These are phyloP conservation scores for Salvia rosmarinus DNA, from an alignment of 257 asterid species.

Conservation along the genomic window DNA sequence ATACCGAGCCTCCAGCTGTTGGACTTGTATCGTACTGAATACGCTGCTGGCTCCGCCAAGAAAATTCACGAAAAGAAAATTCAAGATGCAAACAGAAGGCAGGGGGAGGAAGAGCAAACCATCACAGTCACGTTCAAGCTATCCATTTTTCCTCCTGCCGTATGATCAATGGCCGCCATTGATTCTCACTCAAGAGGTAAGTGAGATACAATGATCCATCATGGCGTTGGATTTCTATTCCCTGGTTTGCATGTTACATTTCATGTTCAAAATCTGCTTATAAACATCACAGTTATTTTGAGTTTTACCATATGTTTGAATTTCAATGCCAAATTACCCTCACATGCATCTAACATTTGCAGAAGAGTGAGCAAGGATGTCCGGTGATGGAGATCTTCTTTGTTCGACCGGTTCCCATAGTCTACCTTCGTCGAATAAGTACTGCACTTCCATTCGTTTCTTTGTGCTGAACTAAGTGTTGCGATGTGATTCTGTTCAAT, in stretches of 20 bases:
- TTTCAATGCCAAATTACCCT: too few relatives aligned
- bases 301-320: too few relatives aligned
- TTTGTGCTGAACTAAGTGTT: background rate
- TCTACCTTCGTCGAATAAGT: background rate
- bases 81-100: background rate
- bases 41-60: slow-evolving; percentile 36
- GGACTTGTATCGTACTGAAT: slow-evolving; percentile 25
- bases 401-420: background rate
- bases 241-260: background rate
- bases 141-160: slow-evolving; percentile 37
- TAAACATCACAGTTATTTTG: too few relatives aligned
- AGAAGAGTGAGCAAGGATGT: background rate
- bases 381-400: background rate
- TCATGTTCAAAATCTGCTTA: too few relatives aligned
- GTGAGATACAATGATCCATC: background rate
- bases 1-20: slow-evolving; percentile 37
- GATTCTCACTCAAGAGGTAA: background rate
- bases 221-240: background rate
- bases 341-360: too few relatives aligned
- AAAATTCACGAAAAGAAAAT: slow-evolving; percentile 17
- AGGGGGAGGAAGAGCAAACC: slow-evolving; percentile 9
- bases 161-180: background rate
- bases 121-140: slow-evolving; percentile 26
- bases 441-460: slow-evolving; percentile 6
- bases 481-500: background rate